Base-by-base conservation (phyloP, 805 yeast genomes). In the Cyberlindnera sargentensis region DNA sequence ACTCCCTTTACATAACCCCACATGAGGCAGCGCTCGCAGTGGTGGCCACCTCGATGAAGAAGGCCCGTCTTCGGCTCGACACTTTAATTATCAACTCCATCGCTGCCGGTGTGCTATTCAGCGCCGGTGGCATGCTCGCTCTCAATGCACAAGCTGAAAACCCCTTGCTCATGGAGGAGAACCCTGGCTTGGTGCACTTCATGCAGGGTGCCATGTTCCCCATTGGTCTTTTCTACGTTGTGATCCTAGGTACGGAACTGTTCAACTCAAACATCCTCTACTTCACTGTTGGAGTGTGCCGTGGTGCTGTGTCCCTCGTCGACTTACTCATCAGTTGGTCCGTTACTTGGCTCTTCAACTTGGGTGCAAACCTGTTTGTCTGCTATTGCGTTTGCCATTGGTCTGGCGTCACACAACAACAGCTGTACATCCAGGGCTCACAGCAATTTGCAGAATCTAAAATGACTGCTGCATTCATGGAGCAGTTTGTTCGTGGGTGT, bases 41-140 rank as follows among this genome's bases (percentile, higher is more conserved):
- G 34, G 91, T 84, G 20, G 95, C 95, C 7, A 85, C 93, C 0
- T 71, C 88, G 3, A 84, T 84, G 93, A 85, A 85, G 61, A 85
- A 85, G 56, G 75, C 90, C 4, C 70, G 95, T 60, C 70, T 83
- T 28, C 71, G 78, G 49, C 51, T 78, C 4, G 82, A 80, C 45
- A 71, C 80, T 1, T 58, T 85, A n/a, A 50, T 77, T 0, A 54
- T 84, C 23, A 83, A 83, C 57, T 78, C 89, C 0, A 58, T 84
- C 5, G 65, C 82, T 47, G 95, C 89, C 4, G 93, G 88, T 0
- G 50, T 82, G 2, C 58, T 85, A 4, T 84, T 85, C 60, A 64
- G 82, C 34, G 65, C 81, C 3, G 93, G 93, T 8, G 86, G 90
- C 0, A 80, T 84, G 85, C 66, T 85, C 11, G 76, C 73, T 50